Evolutionary conservation across 768 basidiomycete genomes (phyloP).

Genomic region (Trametes elegans): DNA sequence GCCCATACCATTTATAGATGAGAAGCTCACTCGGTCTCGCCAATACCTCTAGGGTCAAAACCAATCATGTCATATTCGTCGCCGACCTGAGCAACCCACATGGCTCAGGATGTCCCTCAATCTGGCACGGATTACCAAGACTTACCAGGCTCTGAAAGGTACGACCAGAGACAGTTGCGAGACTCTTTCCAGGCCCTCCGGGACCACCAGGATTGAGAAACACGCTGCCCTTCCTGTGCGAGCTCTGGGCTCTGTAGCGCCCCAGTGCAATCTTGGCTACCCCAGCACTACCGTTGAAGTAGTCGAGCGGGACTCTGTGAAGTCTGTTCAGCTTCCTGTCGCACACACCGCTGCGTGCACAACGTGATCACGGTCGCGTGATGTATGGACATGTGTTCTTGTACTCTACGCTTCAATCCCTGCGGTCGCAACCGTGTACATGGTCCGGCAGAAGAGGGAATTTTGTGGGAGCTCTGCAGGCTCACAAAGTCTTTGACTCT

Average conservation of each 20-base stretch:
- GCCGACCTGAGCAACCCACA: constrained; percentile 20
- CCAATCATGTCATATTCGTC: constrained; percentile 30
- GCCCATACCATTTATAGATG: too few relatives aligned
- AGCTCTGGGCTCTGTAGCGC: constrained; percentile 28
- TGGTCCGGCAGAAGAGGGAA: too few relatives aligned
- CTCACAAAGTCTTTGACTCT: too few relatives aligned
- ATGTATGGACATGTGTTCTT: too few relatives aligned
- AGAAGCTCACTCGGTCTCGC: constrained; percentile 29
- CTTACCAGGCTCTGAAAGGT: constrained; percentile 19
- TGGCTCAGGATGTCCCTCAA: not conserved
- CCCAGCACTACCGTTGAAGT: constrained; percentile 29
- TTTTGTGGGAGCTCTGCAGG: too few relatives aligned
- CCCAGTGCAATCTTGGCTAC: constrained; percentile 31
- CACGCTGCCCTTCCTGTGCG: constrained; percentile 28
- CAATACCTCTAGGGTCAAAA: constrained; percentile 34
- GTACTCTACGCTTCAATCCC: too few relatives aligned
- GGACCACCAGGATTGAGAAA: constrained; percentile 35
- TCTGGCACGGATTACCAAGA: not conserved
- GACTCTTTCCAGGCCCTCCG: constrained; percentile 24
- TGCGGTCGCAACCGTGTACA: too few relatives aligned
- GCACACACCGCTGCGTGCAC: too few relatives aligned
- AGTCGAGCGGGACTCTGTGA: constrained; percentile 35
- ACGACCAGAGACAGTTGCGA: constrained; percentile 11
- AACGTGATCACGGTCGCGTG: too few relatives aligned
- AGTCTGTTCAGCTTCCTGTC: too few relatives aligned